Conservation (phyloP, 2,329 filamentous ascomycete species). For the Ophiostoma angusticollis region DNA sequence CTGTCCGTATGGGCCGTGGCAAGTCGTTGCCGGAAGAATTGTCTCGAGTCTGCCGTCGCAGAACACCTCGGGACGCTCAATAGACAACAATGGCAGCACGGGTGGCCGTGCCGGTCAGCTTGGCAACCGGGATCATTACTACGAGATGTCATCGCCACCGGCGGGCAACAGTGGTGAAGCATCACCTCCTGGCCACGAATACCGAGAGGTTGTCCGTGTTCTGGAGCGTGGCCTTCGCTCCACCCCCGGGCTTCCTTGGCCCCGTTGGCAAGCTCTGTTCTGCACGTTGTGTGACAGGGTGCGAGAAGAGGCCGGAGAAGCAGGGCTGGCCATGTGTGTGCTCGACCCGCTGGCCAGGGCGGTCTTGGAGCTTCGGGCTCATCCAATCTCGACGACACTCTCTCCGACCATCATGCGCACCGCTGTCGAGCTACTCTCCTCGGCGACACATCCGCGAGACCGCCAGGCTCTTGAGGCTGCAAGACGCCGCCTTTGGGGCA, state of each 20-base stretch:
- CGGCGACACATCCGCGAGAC: constrained; percentile 44
- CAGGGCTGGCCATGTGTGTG: constrained; percentile 50
- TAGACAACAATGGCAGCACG: constrained; percentile 1
- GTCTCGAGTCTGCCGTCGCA: constrained; percentile 27
- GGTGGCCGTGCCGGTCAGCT: not conserved
- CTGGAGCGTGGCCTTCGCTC: constrained; percentile 47
- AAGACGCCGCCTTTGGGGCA: constrained; percentile 54
- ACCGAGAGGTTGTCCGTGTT: constrained; percentile 55
- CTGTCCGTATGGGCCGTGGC: constrained; percentile 38
- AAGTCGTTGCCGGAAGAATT: constrained; percentile 35
- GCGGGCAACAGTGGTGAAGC: constrained; percentile 16
- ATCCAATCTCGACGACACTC: constrained; percentile 12
- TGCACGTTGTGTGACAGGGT: constrained; percentile 42
- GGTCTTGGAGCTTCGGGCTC: constrained; percentile 27
- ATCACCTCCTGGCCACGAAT: constrained; percentile 50
- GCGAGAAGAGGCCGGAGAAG: constrained; percentile 51
- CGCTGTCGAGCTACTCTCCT: constrained; percentile 30
- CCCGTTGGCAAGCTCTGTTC: constrained; percentile 43
- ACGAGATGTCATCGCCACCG: constrained; percentile 9
- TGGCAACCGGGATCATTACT: not conserved
- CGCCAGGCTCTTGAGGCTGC: constrained; percentile 52
- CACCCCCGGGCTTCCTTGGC: constrained; percentile 33
- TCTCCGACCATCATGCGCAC: constrained; percentile 22
- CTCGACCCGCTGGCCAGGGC: constrained; percentile 57
- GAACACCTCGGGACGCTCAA: not conserved